Percentiles rank a stretch among this genome's conserved stretches.
Evolutionary conservation across 371 early-diverging fungal genomes (phyloP).

Genomic region (Mucor ambiguus): DNA sequence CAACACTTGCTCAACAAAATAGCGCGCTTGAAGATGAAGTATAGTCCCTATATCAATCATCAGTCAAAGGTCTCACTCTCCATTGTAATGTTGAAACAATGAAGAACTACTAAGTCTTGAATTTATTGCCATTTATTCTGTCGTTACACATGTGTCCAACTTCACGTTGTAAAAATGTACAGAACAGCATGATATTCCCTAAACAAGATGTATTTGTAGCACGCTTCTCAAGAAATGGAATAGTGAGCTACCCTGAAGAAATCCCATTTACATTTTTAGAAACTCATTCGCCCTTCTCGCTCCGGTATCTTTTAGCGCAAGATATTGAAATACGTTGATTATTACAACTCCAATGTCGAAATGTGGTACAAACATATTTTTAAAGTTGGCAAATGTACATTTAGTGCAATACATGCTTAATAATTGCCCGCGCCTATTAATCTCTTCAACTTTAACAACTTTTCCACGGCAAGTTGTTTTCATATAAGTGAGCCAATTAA

Average conservation of each 20-base stretch:
- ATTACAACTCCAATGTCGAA: neutral
- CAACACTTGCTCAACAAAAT: neutral
- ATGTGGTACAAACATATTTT: neutral
- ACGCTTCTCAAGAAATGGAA: neutral
- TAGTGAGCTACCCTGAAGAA: neutral
- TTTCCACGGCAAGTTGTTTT: neutral
- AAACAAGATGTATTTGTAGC: neutral
- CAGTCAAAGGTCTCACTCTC: neutral
- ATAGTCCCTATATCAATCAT: neutral
- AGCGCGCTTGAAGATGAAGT: neutral
- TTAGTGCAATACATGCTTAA: neutral
- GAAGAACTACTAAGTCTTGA: neutral
- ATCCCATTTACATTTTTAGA: neutral
- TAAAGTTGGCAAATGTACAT: neutral
- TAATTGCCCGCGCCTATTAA: neutral
- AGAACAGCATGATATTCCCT: slow-evolving; percentile 3
- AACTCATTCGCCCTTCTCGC: neutral
- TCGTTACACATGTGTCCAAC: neutral
- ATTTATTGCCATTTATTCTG: neutral
- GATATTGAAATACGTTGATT: neutral
- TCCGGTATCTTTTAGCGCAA: neutral
- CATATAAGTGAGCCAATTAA: neutral
- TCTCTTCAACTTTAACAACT: neutral
- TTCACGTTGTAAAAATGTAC: neutral
- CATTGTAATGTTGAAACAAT: neutral